These are phyloP conservation scores for Colletotrichum horii DNA, from an alignment of 2,329 filamentous ascomycete genomes.

Conservation along the genomic window DNA sequence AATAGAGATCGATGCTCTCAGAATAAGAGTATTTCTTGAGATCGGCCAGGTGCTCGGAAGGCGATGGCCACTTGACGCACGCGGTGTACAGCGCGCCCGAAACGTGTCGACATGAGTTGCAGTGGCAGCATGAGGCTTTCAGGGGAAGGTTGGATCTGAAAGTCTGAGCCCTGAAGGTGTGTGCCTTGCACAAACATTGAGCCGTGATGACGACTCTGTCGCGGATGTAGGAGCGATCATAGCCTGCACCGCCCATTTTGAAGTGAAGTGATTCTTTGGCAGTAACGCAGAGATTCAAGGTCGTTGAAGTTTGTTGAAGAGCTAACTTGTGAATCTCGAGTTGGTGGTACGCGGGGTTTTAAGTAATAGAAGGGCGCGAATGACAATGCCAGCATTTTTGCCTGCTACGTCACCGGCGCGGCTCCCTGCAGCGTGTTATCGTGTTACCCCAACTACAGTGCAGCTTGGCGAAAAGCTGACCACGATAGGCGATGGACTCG, in stretches of 20 bases:
- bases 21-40: constrained; percentile 44
- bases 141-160: constrained; percentile 48
- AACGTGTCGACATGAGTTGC: constrained; percentile 51
- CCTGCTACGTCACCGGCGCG: background rate
- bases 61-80: constrained; percentile 39
- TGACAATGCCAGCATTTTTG: background rate
- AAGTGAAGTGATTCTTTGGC: too few species aligned
- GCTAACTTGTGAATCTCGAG: background rate
- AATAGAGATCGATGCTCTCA: constrained; percentile 35
- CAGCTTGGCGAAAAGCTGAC: background rate
- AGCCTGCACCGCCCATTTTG: background rate
- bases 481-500: background rate
- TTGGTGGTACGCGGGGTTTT: background rate
- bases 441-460: background rate
- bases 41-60: constrained; percentile 26
- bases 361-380: background rate
- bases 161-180: constrained; percentile 43
- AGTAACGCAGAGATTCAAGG: fast-evolving
- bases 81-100: constrained; percentile 47
- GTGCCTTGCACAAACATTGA: constrained; percentile 50
- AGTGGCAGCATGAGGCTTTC: constrained; percentile 49
- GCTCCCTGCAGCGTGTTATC: background rate
- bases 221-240: background rate
- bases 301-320: fast-evolving
- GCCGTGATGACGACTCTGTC: background rate